A percentile compares a stretch with the other conserved stretches of the same genome.
Evolutionary conservation across 257 asterid species (phyloP).

Genomic region (Nyctanthes arbortristis): DNA sequence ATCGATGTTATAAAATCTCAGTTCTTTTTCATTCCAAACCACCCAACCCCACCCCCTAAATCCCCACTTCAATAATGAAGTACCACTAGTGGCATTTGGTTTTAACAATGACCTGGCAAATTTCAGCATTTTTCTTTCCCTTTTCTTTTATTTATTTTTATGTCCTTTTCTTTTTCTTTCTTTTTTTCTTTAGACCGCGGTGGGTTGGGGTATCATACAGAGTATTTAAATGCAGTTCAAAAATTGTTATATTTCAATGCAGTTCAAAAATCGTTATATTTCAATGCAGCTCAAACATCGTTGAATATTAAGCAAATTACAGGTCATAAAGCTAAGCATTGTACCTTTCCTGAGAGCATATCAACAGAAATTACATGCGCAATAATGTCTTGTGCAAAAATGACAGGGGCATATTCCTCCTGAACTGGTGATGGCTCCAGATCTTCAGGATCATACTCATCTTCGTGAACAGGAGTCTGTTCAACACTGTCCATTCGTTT

Average conservation of each 20-base stretch:
- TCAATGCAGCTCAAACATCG: no score
- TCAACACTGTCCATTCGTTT: slow-evolving; percentile 84
- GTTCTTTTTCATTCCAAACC: neutral
- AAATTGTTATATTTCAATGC: no score
- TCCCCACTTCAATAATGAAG: slow-evolving; percentile 8
- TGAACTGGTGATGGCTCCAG: slow-evolving; percentile 83
- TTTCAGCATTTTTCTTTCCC: no score
- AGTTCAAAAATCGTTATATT: no score
- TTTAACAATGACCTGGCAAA: neutral
- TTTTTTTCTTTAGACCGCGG: neutral
- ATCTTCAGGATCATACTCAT: slow-evolving; percentile 66
- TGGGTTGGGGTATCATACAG: neutral
- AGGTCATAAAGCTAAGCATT: neutral
- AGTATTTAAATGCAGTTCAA: neutral
- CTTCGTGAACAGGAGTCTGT: slow-evolving; percentile 88
- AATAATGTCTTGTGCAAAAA: slow-evolving; percentile 96
- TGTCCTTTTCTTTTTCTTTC: no score
- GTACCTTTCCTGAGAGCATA: slow-evolving; percentile 96
- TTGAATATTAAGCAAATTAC: neutral
- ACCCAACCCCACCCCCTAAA: no score
- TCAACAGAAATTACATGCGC: slow-evolving; percentile 94
- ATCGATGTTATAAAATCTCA: slow-evolving; percentile 5
- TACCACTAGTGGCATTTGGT: neutral
- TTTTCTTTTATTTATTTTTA: no score
- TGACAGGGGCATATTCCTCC: slow-evolving; percentile 94